Base-by-base conservation (phyloP, 345 rosid species). In the Euphorbia pulcherrima region DNA sequence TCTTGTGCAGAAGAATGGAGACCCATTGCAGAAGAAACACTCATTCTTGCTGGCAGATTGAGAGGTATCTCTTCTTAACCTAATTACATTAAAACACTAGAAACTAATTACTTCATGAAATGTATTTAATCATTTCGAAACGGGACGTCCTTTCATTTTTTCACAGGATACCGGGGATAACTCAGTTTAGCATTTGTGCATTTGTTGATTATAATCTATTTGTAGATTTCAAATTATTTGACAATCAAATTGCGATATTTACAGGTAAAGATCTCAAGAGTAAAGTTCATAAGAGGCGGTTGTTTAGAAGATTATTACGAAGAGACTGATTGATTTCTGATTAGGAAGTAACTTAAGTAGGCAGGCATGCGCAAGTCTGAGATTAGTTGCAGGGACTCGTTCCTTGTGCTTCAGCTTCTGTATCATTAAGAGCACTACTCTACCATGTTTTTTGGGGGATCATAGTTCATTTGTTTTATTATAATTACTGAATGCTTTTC, bases 1-100 rank as follows among this genome's bases (percentile, higher is more conserved):
- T 90, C 93, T 0, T 87, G 96, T 56, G 90, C 93, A 10, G 86
- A 92, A 70, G 92, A 88, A 53, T 90, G 97, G 97, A 87, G 89
- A 70, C 78, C 92, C 28, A 79, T 90, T 57, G 97, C 98, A n/a
- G 90, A 87, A 82, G 93, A 90, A 73, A 93, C 93, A 70, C 71
- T 92, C 62, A 69, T 71, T 72, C 74, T 35, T 62, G 92, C 98
- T 48, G 86, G 89, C 64, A 88, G 92, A 83, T 68, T 84, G 74
- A 84, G 72, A 78, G 96, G 96, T 90, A 44, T 21, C 47, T 51
- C 39, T 30, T 57, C 41, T 62, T 8, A 71, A 47, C 57, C 69
- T 28, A 6, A n/a, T 62, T 8, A 8, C 24, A 20, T 46, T 7
- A 3, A 14, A 27, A 24, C 23, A 10, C 29, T 7, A 57, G 4